phyloP scores from a whole-genome alignment of 2,329 filamentous ascomycete species.

The Fusarium ambrosium region DNA sequence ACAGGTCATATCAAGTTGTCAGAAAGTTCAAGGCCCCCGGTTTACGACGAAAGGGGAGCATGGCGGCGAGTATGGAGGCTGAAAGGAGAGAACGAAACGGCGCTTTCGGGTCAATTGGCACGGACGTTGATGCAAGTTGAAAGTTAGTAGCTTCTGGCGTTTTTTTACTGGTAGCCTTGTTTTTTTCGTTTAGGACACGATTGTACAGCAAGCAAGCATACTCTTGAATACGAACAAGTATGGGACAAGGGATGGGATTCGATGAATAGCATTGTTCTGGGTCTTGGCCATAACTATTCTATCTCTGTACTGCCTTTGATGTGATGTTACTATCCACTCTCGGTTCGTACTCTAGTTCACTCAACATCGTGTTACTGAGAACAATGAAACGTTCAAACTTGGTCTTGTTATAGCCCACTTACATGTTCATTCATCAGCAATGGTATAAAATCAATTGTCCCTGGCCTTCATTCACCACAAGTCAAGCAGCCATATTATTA shows the following conservation, averaged over 20 bases:
- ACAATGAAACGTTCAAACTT: not conserved
- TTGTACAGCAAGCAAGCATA: not conserved
- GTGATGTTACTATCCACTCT: not conserved
- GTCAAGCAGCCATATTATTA: not conserved
- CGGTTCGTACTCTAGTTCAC: not conserved
- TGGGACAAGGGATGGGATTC: not conserved
- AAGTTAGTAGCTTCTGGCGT: constrained; percentile 2
- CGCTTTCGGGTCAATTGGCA: constrained; percentile 17
- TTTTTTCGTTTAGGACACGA: not conserved
- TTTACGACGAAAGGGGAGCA: constrained; percentile 61
- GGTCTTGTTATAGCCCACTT: not conserved
- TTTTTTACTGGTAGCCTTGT: not conserved
- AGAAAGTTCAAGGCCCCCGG: constrained; percentile 71
- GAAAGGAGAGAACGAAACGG: constrained; percentile 35
- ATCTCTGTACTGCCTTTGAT: not conserved
- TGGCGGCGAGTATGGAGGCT: constrained; percentile 48
- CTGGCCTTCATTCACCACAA: not conserved
- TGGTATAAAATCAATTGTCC: not conserved
- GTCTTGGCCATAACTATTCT: not conserved
- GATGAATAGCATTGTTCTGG: not conserved
- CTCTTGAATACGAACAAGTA: not conserved
- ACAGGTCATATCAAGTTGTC: constrained; percentile 85
- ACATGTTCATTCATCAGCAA: not conserved
- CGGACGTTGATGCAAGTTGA: constrained; percentile 29
- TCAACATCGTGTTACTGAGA: not conserved